A percentile compares a stretch with the other conserved stretches of the same genome.
phyloP scores from a whole-genome alignment of 2,329 filamentous ascomycete genomes.

The Clarireedia paspali region DNA sequence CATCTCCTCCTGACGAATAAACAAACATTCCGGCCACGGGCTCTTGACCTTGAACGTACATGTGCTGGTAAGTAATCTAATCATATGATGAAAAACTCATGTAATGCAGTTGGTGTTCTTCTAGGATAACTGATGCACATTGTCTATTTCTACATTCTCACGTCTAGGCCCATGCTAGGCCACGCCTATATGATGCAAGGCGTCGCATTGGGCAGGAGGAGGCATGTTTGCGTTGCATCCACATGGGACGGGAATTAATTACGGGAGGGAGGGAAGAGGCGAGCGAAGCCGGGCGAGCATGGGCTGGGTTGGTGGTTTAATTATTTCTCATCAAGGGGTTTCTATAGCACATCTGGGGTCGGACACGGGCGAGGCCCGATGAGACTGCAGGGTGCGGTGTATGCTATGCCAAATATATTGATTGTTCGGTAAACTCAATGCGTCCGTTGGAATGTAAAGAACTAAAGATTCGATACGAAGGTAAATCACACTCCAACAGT shows the following conservation, averaged over 20 bases:
- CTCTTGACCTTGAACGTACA: background rate
- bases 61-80: conserved; percentile 5
- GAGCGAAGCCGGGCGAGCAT: background rate
- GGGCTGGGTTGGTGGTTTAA: background rate
- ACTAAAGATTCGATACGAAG: too few relatives aligned
- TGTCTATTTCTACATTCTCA: too few relatives aligned
- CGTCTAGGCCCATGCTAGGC: too few relatives aligned
- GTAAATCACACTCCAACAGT: too few relatives aligned
- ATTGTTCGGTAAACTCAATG: background rate
- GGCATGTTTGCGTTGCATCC: background rate
- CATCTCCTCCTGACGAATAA: background rate
- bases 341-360: background rate
- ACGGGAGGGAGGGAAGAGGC: background rate
- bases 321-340: background rate
- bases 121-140: too few relatives aligned
- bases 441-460: background rate
- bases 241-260: background rate
- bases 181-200: background rate
- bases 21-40: background rate
- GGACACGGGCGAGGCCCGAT: background rate
- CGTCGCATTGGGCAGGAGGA: background rate
- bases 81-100: conserved; percentile 2
- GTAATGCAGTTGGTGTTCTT: background rate
- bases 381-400: too few relatives aligned
- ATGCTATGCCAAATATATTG: background rate